Base-by-base conservation (phyloP, 768 basidiomycete species). In the Lentinus brumalis region DNA sequence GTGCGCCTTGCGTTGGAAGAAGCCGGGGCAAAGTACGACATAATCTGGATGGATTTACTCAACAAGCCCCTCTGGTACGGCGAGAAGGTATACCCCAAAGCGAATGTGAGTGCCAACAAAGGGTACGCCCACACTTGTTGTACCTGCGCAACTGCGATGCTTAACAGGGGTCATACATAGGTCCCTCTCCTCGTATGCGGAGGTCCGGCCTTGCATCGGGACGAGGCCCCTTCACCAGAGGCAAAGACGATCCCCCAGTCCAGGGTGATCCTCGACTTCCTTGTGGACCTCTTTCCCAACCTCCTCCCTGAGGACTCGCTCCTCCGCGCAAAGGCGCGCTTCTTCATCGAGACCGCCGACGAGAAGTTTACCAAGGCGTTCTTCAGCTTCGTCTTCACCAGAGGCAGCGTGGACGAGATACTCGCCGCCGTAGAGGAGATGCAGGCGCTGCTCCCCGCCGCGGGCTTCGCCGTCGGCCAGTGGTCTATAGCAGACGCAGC, bases 401-500 rank as follows among this genome's bases (percentile, higher is more conserved):
- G 45, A 26, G 73, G 57, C 1, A 80, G 79, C 5, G 77, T 77
- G 45, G 78, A 78, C 10, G 71, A 70, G 1, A 54, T 86, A 35
- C 65, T 82, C n/a, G 60, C 64, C 4, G 81, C 73, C 0, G 66
- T 86, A 41, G 81, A 84, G 50, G 70, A 70, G n/a, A 63, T 85
- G 29, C 86, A 88, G 68, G 66, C 60, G 5, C 72, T 82, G 26
- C 75, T 90, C 26, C 81, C 83, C 0, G 66, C 69, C 5, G 75
- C 79, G 38, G 82, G 81, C 18, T 85, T 75, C 46, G 83, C 65
- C 3, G 53, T 75, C 12, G 77, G 76, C 4, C 69, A 73, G 18
- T 89, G 78, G 69, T 84, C 80, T 15, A 82, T 83, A 52, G 88
- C 87, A 5, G 89, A 89, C 63, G 81, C 82, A 4, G 81, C 85